Percentiles rank a stretch among this genome's conserved stretches.
Conservation (phyloP, 1,284 basidiomycete genomes). For the Trichosporon asahii region DNA sequence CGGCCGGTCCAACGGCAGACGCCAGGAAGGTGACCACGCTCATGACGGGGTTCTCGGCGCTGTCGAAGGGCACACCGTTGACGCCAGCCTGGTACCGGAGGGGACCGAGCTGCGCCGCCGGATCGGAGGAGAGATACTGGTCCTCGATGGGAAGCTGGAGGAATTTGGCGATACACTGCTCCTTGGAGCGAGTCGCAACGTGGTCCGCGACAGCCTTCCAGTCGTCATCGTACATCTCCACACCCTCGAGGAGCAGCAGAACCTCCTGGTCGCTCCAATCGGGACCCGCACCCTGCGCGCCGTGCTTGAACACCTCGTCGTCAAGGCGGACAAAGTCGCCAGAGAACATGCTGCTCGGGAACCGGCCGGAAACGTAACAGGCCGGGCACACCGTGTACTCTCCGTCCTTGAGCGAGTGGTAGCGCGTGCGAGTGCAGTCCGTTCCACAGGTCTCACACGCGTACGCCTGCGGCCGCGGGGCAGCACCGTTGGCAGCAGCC, state of each 20-base stretch:
- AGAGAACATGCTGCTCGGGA: conserved; percentile 92
- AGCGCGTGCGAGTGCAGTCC: conserved; percentile 83
- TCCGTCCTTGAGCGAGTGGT: conserved; percentile 89
- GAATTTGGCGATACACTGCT: conserved; percentile 95
- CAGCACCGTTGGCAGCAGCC: conserved; percentile 57
- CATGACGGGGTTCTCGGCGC: conserved; percentile 97
- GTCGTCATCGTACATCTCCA: conserved; percentile 98
- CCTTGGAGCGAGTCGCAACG: conserved; percentile 82
- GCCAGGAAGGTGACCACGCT: conserved; percentile 96
- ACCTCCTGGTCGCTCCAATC: conserved; percentile 93
- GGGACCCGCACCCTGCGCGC: conserved; percentile 55
- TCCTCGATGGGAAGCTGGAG: conserved; percentile 96
- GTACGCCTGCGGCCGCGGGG: conserved; percentile 57
- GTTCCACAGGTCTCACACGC: conserved; percentile 91
- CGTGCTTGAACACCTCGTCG: conserved; percentile 57
- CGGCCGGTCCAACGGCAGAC: conserved; percentile 81
- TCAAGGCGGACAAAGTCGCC: conserved; percentile 95
- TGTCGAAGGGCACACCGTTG: conserved; percentile 77
- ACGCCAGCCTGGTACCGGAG: conserved; percentile 61
- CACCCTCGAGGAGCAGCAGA: conserved; percentile 81
- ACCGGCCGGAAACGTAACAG: conserved; percentile 94
- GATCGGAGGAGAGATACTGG: conserved; percentile 60
- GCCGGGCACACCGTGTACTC: conserved; percentile 83
- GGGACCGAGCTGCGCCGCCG: conserved; percentile 62
- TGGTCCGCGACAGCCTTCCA: conserved; percentile 91